Evolutionary conservation across 352 stramenopile genomes (phyloP).

Genomic region (Globisporangium okanoganense): DNA sequence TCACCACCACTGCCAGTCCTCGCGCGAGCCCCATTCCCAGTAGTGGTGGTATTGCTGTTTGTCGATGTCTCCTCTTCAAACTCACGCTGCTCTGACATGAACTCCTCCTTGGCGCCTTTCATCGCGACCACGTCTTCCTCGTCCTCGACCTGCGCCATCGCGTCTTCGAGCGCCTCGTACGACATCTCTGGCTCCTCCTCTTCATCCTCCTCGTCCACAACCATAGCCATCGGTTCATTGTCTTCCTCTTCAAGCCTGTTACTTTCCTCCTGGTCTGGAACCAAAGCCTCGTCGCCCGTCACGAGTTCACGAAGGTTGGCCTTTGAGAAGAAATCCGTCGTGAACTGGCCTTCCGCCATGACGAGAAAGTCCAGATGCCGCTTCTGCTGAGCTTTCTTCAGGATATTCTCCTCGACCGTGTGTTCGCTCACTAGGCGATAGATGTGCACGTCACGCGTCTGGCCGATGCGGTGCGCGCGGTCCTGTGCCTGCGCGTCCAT

Average conservation of each 20-base stretch:
- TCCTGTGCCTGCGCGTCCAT: constrained; percentile 96
- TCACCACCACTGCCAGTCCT: background rate
- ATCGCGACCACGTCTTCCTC: constrained; percentile 94
- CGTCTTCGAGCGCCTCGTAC: constrained; percentile 81
- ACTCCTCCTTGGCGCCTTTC: constrained; percentile 66
- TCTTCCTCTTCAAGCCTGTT: constrained; percentile 24
- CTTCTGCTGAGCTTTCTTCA: constrained; percentile 98
- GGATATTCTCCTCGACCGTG: constrained; percentile 99
- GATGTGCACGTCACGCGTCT: constrained; percentile 98
- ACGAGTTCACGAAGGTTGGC: constrained; percentile 90
- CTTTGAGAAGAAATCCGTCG: constrained; percentile 82
- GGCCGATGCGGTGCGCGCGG: constrained; percentile 96
- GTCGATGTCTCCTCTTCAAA: constrained; percentile 49
- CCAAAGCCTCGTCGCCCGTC: constrained; percentile 32
- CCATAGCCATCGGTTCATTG: too few species aligned
- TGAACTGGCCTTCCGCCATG: constrained; percentile 74
- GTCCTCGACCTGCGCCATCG: constrained; percentile 95
- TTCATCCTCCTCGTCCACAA: too few species aligned
- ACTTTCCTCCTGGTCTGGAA: constrained; percentile 17
- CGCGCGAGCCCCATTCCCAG: background rate
- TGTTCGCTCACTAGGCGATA: constrained; percentile 97
- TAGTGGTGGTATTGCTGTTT: background rate
- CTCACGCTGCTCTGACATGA: constrained; percentile 49
- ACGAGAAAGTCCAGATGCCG: constrained; percentile 95
- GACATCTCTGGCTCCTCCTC: constrained; percentile 47